Base-by-base conservation (phyloP, 1,139 yeast genomes). In the Diutina mesorugosa region DNA sequence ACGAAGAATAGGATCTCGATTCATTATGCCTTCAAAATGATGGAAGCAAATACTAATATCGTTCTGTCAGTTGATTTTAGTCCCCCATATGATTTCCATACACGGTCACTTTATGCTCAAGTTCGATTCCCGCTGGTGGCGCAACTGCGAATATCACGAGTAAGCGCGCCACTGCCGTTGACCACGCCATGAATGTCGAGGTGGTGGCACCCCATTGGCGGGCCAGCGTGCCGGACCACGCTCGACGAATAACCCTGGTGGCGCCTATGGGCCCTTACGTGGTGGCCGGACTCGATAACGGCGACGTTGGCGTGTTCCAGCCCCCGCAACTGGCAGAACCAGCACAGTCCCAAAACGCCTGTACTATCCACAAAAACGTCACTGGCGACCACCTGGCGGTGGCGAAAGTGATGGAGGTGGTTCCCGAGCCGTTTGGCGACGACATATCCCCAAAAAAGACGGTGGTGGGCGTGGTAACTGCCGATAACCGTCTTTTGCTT, bases 231-330 rank as follows among this genome's bases (percentile, higher is more conserved):
- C 21, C 38, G 12, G 30, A 28, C 35, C 18, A n/a, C 12, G 16
- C 38, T 14, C 51, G 51, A 47, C 51, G 51, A 47, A 47, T 47
- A 47, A 47, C 51, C 38, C 51, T 47, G 51, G 51, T 47, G 35
- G 30, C 51, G 6, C 30, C 51, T 26, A 7, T 50, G 18, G 53
- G 45, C 7, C 4, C 29, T 16, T 38, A 50, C 18, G 53, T 50
- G 8, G 14, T n/a, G 10, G 6, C 16, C 5, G 53, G 53, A 10
- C 28, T 50, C 7, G 26, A n/a, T 16, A 50, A 50, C 10, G 53
- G 53, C 18, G 53, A 50, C 28, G 7, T 50, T 1, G 41, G 26
- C 6, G 28, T 30, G 26, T 32, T 18, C 16, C 8, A 18, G 7
- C 26, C 18, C 47, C 12, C 47, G 26, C 9, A 45, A 45, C 4